A percentile compares a stretch with the other conserved stretches of the same genome.
phyloP scores from a whole-genome alignment of 352 stramenopile species.

The Plasmopara viticola region DNA sequence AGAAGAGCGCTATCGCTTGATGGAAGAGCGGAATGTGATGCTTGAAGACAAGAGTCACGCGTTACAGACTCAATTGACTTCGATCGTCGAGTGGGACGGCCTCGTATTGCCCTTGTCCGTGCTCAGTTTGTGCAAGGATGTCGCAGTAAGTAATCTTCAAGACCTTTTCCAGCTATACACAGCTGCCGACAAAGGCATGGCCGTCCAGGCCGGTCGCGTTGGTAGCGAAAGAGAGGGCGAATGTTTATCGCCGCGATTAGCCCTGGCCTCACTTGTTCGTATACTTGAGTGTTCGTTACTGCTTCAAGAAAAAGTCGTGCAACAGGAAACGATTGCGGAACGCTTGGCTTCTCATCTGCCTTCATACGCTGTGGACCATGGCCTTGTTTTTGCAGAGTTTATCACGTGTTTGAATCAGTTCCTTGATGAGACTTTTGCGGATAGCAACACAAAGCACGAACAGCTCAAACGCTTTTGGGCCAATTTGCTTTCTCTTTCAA shows the following conservation, averaged over 20 bases:
- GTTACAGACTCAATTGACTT: conserved; percentile 38
- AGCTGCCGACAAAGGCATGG: conserved; percentile 7
- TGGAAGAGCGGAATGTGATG: conserved; percentile 50
- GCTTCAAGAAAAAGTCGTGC: conserved; percentile 29
- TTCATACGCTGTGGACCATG: conserved; percentile 37
- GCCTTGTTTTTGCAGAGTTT: conserved; percentile 55
- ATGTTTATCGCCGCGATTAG: conserved; percentile 21
- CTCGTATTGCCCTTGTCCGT: conserved; percentile 40
- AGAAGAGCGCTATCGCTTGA: conserved; percentile 51
- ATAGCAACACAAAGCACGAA: conserved; percentile 26
- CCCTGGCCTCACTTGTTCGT: conserved; percentile 38
- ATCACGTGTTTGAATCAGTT: conserved; percentile 39
- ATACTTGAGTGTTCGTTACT: conserved; percentile 42
- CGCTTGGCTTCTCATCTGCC: conserved; percentile 30
- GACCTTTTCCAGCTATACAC: conserved; percentile 49
- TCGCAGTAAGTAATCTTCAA: conserved; percentile 37
- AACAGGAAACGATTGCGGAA: conserved; percentile 24
- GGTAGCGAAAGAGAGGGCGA: conserved; percentile 2
- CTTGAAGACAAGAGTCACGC: conserved; percentile 44
- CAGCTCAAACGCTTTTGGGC: conserved; percentile 51
- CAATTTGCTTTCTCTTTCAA: conserved; percentile 32
- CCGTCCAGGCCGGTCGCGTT: conserved; percentile 2
- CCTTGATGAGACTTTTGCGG: conserved; percentile 29
- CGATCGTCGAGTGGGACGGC: conserved; percentile 53
- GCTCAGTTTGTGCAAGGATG: conserved; percentile 45